These are phyloP conservation scores for Reticulascus tulasneorum DNA, from an alignment of 2,329 filamentous ascomycete species.

Conservation along the genomic window DNA sequence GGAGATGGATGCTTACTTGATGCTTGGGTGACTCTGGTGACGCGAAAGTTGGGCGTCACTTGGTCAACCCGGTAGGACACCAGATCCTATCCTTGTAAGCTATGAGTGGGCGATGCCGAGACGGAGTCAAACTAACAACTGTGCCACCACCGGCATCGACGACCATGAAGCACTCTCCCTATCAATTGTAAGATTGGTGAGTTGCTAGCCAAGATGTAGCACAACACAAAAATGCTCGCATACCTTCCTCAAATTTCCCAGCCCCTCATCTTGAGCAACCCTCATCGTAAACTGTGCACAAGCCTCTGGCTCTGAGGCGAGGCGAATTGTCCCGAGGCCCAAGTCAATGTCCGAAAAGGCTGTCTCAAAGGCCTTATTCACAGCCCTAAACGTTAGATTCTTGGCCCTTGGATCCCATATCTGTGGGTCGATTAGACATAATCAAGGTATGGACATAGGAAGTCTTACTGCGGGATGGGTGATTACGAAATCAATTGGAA, in stretches of 20 bases:
- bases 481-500: conserved; percentile 6
- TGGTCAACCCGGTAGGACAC: conserved; percentile 20
- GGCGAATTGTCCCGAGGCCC: conserved; percentile 4
- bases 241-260: conserved; percentile 7
- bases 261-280: conserved; percentile 1
- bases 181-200: too few species aligned
- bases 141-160: conserved; percentile 28
- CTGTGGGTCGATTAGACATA: too few species aligned
- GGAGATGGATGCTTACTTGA: not conserved
- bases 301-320: conserved; percentile 20
- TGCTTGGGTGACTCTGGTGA: conserved; percentile 11
- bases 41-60: conserved; percentile 12
- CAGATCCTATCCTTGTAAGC: conserved; percentile 16
- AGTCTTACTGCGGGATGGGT: conserved; percentile 7
- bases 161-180: conserved; percentile 23
- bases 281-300: conserved; percentile 19
- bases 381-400: conserved; percentile 12
- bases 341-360: conserved; percentile 6
- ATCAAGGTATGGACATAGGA: too few species aligned
- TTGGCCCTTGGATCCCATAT: conserved; percentile 17
- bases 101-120: not conserved
- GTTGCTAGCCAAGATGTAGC: not conserved
- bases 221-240: not conserved
- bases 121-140: conserved; percentile 9
- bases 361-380: conserved; percentile 4